These are phyloP conservation scores for Parathielavia appendiculata DNA, from an alignment of 495 filamentous ascomycete species.

Conservation along the genomic window DNA sequence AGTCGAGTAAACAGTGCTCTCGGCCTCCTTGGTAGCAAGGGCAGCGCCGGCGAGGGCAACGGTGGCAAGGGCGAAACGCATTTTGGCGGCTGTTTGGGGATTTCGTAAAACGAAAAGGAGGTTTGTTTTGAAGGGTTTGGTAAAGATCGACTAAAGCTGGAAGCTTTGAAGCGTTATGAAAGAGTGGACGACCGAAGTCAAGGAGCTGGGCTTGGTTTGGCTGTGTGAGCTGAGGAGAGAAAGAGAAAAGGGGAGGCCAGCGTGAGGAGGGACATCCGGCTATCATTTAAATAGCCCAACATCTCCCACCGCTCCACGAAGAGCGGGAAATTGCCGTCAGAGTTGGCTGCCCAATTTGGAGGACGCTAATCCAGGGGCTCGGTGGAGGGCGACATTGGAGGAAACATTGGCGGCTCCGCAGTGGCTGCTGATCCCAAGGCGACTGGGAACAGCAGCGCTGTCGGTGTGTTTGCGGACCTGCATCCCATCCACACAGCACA, in stretches of 20 bases:
- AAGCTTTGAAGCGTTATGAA: slow-evolving; percentile 43
- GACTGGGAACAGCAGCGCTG: slow-evolving; percentile 2
- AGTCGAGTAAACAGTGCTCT: slow-evolving; percentile 52
- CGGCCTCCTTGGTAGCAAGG: slow-evolving; percentile 23
- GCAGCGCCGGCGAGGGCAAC: slow-evolving; percentile 49
- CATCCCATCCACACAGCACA: slow-evolving; percentile 13
- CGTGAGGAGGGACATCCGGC: slow-evolving; percentile 22
- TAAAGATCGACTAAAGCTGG: slow-evolving; percentile 41
- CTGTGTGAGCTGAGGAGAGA: slow-evolving; percentile 46
- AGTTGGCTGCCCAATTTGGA: slow-evolving; percentile 22
- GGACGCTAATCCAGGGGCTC: slow-evolving; percentile 34
- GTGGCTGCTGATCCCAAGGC: slow-evolving; percentile 17
- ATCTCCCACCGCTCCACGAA: slow-evolving; percentile 9
- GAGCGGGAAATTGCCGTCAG: slow-evolving; percentile 33
- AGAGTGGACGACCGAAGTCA: slow-evolving; percentile 61
- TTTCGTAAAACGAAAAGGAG: slow-evolving; percentile 34
- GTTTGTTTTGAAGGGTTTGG: slow-evolving; percentile 20
- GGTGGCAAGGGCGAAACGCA: slow-evolving; percentile 48
- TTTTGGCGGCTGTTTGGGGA: slow-evolving; percentile 45
- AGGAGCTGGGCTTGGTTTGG: slow-evolving; percentile 45
- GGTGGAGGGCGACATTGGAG: slow-evolving; percentile 24
- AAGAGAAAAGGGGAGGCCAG: slow-evolving; percentile 26
- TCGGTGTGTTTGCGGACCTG: slow-evolving; percentile 9
- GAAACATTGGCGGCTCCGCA: slow-evolving; percentile 16
- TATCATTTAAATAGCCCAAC: slow-evolving; percentile 32